These are phyloP conservation scores for Scytalidium sp. DNA, from an alignment of 2,329 filamentous ascomycete genomes.

Conservation along the genomic window DNA sequence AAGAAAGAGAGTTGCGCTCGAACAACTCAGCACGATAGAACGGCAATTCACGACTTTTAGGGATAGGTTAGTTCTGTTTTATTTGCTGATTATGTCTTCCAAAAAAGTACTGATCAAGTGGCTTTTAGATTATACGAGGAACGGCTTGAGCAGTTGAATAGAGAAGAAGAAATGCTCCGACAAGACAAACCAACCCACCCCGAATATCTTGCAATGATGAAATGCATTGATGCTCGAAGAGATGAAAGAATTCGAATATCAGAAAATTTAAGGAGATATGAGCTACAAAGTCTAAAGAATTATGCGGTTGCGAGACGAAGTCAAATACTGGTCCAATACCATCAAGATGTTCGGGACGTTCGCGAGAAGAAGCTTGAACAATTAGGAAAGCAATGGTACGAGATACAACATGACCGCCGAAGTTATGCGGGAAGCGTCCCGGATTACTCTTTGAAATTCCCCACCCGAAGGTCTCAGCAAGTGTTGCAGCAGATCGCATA, in stretches of 20 bases:
- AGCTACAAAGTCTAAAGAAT: slow-evolving; percentile 68
- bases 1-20: slow-evolving; percentile 75
- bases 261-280: slow-evolving; percentile 69
- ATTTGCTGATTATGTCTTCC: background rate
- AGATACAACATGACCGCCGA: slow-evolving; percentile 85
- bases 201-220: slow-evolving; percentile 86
- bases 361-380: slow-evolving; percentile 77
- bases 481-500: slow-evolving; percentile 85
- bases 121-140: slow-evolving; percentile 76
- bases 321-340: slow-evolving; percentile 87
- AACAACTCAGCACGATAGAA: slow-evolving; percentile 77
- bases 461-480: slow-evolving; percentile 72
- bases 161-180: slow-evolving; percentile 60
- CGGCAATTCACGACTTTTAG: slow-evolving; percentile 84
- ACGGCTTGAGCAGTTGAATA: slow-evolving; percentile 75
- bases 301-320: slow-evolving; percentile 78
- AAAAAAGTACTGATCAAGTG: slow-evolving; percentile 16
- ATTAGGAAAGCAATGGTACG: slow-evolving; percentile 87
- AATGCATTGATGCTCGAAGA: slow-evolving; percentile 78
- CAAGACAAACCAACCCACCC: slow-evolving; percentile 72
- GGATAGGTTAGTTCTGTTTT: slow-evolving; percentile 58
- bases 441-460: slow-evolving; percentile 80
- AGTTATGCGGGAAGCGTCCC: slow-evolving; percentile 74
- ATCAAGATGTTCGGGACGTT: slow-evolving; percentile 79
- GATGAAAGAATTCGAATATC: slow-evolving; percentile 77